Conservation (phyloP, 2,329 filamentous ascomycete species). For the Coniella lustricola region DNA sequence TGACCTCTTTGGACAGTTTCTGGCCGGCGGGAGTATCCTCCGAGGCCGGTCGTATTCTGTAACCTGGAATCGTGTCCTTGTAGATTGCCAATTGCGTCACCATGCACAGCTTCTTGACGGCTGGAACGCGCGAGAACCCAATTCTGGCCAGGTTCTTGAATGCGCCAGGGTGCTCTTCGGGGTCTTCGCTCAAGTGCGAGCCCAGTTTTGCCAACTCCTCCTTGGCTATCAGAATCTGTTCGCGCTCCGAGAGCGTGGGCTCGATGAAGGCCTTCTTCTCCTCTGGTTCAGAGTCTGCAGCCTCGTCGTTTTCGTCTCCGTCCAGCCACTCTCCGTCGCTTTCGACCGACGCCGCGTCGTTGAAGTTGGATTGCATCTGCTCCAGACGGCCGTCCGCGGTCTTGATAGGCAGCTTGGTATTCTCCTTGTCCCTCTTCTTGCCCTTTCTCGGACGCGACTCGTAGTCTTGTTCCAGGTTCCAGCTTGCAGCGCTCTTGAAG, state of each 20-base stretch:
- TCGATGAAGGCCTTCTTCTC: conserved; percentile 38
- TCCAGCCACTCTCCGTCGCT: conserved; percentile 59
- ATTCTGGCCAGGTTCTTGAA: conserved; percentile 74
- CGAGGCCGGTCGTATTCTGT: conserved; percentile 76
- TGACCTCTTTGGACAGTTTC: conserved; percentile 88
- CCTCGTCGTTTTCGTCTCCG: conserved; percentile 47
- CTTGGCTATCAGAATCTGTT: conserved; percentile 81
- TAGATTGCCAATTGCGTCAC: conserved; percentile 85
- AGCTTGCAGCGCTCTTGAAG: conserved; percentile 68
- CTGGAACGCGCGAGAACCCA: conserved; percentile 59
- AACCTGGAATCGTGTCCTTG: conserved; percentile 94
- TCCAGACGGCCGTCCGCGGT: conserved; percentile 70
- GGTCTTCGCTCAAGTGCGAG: conserved; percentile 76
- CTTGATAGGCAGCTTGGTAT: conserved; percentile 76
- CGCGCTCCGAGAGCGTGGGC: conserved; percentile 62
- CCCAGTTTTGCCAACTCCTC: conserved; percentile 87
- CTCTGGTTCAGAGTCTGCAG: conserved; percentile 36
- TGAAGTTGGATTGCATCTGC: conserved; percentile 32
- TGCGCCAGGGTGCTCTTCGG: conserved; percentile 77
- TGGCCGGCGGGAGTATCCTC: conserved; percentile 69
- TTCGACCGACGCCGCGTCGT: conserved; percentile 50
- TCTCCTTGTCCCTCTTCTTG: conserved; percentile 67
- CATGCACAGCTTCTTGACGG: conserved; percentile 78
- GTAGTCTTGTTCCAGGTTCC: conserved; percentile 91
- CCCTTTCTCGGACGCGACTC: conserved; percentile 70